Evolutionary conservation across 1,139 yeast genomes (phyloP).

Genomic region (Yamadazyma songkhlaensis): DNA sequence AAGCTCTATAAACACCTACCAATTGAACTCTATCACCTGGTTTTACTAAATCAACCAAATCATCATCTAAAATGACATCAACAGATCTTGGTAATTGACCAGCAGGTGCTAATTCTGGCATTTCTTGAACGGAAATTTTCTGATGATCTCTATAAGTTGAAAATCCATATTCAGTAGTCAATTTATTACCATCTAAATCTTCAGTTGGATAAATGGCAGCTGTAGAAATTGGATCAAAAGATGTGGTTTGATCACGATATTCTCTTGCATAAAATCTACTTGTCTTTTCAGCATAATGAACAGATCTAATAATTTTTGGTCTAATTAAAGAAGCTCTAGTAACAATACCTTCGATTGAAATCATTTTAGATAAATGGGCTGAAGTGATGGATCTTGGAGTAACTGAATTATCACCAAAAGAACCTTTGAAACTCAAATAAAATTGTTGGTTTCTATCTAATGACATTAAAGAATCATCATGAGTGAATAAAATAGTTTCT

Average conservation of each 20-base stretch:
- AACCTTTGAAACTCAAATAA: conserved; percentile 82
- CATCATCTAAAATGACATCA: conserved; percentile 90
- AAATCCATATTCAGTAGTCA: conserved; percentile 89
- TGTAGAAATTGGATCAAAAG: conserved; percentile 80
- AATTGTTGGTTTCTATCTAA: conserved; percentile 65
- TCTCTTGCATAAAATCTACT: conserved; percentile 86
- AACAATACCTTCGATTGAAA: conserved; percentile 92
- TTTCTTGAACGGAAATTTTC: conserved; percentile 89
- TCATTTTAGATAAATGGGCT: conserved; percentile 70
- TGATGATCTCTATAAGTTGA: conserved; percentile 94
- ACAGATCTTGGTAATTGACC: conserved; percentile 95
- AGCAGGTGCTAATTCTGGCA: conserved; percentile 98
- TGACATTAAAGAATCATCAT: conserved; percentile 48
- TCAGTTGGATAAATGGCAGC: conserved; percentile 92
- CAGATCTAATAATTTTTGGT: conserved; percentile 89
- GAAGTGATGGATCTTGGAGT: conserved; percentile 89
- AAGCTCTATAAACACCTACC: conserved; percentile 90
- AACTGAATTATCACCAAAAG: conserved; percentile 85
- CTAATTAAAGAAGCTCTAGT: conserved; percentile 91
- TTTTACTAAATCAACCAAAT: conserved; percentile 84
- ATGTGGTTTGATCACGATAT: conserved; percentile 89
- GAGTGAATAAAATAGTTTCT: conserved; percentile 72
- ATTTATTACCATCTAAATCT: conserved; percentile 85
- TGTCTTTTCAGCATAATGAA: conserved; percentile 87
- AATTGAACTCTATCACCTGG: conserved; percentile 97